phyloP scores from a whole-genome alignment of 2,329 filamentous ascomycete species.

The Ascochyta clinopodiicola region DNA sequence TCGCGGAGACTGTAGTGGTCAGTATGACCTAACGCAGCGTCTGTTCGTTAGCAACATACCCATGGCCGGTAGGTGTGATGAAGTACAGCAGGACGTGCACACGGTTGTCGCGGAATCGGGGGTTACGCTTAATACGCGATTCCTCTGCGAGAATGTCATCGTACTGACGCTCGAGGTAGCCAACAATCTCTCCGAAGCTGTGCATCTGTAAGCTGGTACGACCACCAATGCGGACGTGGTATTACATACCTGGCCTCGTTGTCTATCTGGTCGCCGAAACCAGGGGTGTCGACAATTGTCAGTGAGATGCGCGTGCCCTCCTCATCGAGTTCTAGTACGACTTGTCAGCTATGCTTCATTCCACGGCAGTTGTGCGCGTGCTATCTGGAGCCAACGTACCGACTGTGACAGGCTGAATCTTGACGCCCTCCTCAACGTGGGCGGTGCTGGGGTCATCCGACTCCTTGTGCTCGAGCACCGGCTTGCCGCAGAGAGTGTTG shows the following conservation, averaged over 20 bases:
- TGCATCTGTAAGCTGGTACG: slow-evolving; percentile 24
- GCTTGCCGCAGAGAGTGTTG: slow-evolving; percentile 97
- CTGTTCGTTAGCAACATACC: slow-evolving; percentile 60
- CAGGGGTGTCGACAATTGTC: slow-evolving; percentile 97
- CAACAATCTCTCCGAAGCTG: slow-evolving; percentile 96
- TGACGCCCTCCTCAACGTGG: slow-evolving; percentile 94
- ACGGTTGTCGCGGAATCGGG: slow-evolving; percentile 98
- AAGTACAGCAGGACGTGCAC: slow-evolving; percentile 99
- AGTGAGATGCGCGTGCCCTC: slow-evolving; percentile 97
- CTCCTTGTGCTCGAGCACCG: slow-evolving; percentile 89
- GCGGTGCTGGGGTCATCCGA: slow-evolving; percentile 87
- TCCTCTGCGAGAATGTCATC: slow-evolving; percentile 99
- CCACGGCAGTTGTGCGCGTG: neutral
- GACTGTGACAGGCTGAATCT: slow-evolving; percentile 98
- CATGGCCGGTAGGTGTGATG: slow-evolving; percentile 96
- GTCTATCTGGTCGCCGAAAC: slow-evolving; percentile 98
- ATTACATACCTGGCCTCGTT: slow-evolving; percentile 87
- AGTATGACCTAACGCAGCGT: slow-evolving; percentile 9
- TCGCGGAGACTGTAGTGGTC: slow-evolving; percentile 77
- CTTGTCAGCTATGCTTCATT: slow-evolving; percentile 11
- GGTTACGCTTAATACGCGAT: slow-evolving; percentile 99
- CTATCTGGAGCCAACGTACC: slow-evolving; percentile 63
- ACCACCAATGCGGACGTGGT: neutral
- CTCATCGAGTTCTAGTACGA: slow-evolving; percentile 78
- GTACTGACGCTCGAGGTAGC: slow-evolving; percentile 98